A percentile compares a stretch with the other conserved stretches of the same genome.
phyloP scores from a whole-genome alignment of 345 rosid genomes.

The Eucalyptus coolabah region DNA sequence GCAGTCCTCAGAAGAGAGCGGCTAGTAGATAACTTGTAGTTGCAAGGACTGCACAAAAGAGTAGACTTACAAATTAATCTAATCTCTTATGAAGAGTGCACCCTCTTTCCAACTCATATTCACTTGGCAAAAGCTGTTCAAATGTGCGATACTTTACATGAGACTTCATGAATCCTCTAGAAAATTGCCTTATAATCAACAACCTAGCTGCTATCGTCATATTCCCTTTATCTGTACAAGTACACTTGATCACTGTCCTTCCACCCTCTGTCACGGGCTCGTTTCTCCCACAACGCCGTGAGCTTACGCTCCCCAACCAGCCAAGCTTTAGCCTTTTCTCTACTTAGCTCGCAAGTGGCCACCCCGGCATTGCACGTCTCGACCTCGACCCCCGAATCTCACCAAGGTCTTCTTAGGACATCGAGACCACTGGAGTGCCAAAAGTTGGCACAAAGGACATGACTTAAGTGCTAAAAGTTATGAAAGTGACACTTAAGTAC shows the following conservation, averaged over 20 bases:
- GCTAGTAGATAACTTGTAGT: not conserved
- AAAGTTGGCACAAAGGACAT: too few relatives aligned
- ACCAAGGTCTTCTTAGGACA: not conserved
- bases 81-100: not conserved
- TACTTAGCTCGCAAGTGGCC: slow-evolving; percentile 21
- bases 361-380: slow-evolving; percentile 21
- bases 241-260: not conserved
- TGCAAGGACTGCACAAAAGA: not conserved
- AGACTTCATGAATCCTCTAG: not conserved
- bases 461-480: too few relatives aligned
- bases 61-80: not conserved
- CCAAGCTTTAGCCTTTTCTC: slow-evolving; percentile 16
- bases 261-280: not conserved
- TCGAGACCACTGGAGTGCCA: too few relatives aligned
- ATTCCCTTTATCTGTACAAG: not conserved
- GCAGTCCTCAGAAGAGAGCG: not conserved
- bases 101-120: not conserved
- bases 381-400: slow-evolving; percentile 21
- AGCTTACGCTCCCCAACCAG: slow-evolving; percentile 14
- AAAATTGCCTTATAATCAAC: not conserved
- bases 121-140: not conserved
- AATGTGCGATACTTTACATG: not conserved
- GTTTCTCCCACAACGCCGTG: slow-evolving; percentile 18
- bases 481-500: too few relatives aligned
- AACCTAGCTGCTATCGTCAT: not conserved